Evolutionary conservation across 129 eudicot genomes (phyloP).

Genomic region (Artemisia argyi): DNA sequence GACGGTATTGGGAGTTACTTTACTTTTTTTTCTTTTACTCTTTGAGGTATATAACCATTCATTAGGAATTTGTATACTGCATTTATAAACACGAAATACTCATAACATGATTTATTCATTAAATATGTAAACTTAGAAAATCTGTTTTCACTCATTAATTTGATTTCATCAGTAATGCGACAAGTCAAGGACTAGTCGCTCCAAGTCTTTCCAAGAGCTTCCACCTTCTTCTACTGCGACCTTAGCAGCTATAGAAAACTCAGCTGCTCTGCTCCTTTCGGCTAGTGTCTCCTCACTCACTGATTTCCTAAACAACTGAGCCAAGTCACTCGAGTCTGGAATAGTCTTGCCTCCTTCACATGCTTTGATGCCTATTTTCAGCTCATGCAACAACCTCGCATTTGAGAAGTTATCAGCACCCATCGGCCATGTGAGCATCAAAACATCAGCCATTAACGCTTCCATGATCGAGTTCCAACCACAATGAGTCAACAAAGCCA

Average conservation of each 20-base stretch:
- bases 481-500: conserved; percentile 22
- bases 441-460: conserved; percentile 17
- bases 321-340: conserved; percentile 9
- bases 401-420: conserved; percentile 25
- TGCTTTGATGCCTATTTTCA: conserved; percentile 8
- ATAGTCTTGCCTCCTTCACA: conserved; percentile 2
- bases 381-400: conserved; percentile 22
- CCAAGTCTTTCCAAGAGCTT: background rate
- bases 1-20: too few relatives aligned
- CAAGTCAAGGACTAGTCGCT: background rate
- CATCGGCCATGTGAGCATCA: conserved; percentile 25
- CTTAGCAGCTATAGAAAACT: background rate
- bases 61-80: too few relatives aligned
- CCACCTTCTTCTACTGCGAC: background rate
- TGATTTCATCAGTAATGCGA: too few relatives aligned
- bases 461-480: conserved; percentile 37
- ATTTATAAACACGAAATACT: too few relatives aligned
- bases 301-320: background rate
- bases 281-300: conserved; percentile 7
- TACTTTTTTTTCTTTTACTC: too few relatives aligned
- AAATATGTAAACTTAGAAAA: too few relatives aligned
- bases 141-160: too few relatives aligned
- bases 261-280: background rate
- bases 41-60: too few relatives aligned
- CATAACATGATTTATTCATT: too few relatives aligned